Evolutionary conservation across 1,284 basidiomycete species (phyloP), one percentile per base, ranked within the genome.

Genomic region (Phlebopus sp.): DNA sequence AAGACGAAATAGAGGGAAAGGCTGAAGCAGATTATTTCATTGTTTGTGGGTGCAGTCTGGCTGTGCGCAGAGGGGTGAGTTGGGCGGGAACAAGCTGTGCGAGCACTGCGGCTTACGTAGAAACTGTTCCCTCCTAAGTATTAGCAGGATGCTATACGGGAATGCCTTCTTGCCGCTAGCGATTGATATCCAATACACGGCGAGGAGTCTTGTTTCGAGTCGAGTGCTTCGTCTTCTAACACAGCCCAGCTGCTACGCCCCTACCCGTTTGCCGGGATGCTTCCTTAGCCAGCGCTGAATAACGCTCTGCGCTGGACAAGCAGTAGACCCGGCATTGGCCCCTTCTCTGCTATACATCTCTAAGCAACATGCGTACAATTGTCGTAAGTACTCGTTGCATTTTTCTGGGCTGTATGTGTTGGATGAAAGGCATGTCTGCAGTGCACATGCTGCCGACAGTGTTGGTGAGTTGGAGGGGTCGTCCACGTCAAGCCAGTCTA

Each of bases 351-450:
- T 64, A 60, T 86, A 82, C 73, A 86, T 77, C 30, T 60, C 49
- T 37, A 76, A 69, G 56, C 83, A 86, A 57, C 83, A 85, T 50
- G 69, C 59, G 56, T 86, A 85, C 15, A 86, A 67, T 29, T 67
- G 70, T 37, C 75, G 67, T 23, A 87, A 58, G 11, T 75, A 63
- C 3, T 64, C 57, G 35, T 82, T 70, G 58, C 85, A 88, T 53
- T 75, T 80, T 15, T 84, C 81, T 0, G 82, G 84, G 1, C 56
- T 56, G 55, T 85, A 87, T 0, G 79, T 84, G 62, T 86, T 77
- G 55, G 75, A 81, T 50, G 74, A 73, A 17, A 88, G 67, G 59
- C 86, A 88, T 0, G 68, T 46, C 45, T 87, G 84, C 4, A 87
- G 68, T 15, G 69, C 59, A 59, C 84, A 87, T 1, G 84, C 85